A percentile compares a stretch with the other conserved stretches of the same genome.
phyloP scores from a whole-genome alignment of 2,329 filamentous ascomycete genomes.

The Fusarium sp. region DNA sequence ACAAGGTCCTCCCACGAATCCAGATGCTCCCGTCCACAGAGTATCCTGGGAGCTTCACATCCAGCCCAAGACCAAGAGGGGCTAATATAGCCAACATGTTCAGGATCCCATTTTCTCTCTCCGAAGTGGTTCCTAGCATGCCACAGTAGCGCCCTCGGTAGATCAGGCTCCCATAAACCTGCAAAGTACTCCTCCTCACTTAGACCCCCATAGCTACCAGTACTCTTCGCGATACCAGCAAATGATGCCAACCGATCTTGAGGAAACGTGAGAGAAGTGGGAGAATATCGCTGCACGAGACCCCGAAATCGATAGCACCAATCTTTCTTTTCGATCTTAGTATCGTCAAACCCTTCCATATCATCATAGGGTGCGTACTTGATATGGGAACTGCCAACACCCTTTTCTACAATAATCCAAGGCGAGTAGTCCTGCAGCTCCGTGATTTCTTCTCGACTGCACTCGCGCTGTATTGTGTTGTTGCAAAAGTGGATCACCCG shows the following conservation, averaged over 20 bases:
- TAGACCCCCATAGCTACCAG: neutral
- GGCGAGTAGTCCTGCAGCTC: neutral
- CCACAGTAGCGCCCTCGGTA: neutral
- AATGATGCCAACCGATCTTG: neutral
- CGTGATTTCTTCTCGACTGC: rapidly evolving
- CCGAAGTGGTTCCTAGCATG: too few species aligned
- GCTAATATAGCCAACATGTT: neutral
- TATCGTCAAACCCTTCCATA: neutral
- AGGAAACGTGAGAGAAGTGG: neutral
- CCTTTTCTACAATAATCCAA: neutral
- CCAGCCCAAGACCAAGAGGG: neutral
- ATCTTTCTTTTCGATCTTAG: too few species aligned
- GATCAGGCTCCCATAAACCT: neutral
- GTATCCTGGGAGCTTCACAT: neutral
- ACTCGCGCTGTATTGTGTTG: neutral
- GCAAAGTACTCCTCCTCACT: neutral
- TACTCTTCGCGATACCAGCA: neutral
- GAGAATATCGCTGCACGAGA: neutral
- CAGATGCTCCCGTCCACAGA: too few species aligned
- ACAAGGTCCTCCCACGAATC: neutral
- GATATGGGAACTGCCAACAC: neutral
- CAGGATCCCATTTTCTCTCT: neutral
- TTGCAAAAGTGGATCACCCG: neutral
- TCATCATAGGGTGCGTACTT: neutral
- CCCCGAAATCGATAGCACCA: neutral